These are phyloP conservation scores for Colletotrichum abscissum DNA, from an alignment of 2,329 filamentous ascomycete genomes.

Conservation along the genomic window DNA sequence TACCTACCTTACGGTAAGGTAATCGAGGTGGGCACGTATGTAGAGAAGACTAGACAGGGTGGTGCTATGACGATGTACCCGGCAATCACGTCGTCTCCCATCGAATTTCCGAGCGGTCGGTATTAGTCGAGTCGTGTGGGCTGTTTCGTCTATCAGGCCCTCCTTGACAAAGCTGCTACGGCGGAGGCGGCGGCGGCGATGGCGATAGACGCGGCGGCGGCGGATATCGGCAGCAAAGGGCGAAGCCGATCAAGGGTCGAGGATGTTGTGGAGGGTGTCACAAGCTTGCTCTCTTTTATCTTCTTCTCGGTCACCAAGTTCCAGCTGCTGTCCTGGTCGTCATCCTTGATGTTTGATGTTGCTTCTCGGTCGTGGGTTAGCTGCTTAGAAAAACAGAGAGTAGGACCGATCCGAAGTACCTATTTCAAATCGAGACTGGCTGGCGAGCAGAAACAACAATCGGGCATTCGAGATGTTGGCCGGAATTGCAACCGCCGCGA, in stretches of 20 bases:
- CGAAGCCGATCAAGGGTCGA: constrained; percentile 5
- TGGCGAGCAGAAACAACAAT: not conserved
- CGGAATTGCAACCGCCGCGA: not conserved
- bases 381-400: not conserved
- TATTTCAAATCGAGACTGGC: not conserved
- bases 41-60: constrained; percentile 1
- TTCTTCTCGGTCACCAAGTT: not conserved
- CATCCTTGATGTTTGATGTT: not conserved
- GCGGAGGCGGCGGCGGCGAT: not conserved
- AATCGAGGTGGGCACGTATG: not conserved
- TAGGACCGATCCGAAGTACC: not conserved
- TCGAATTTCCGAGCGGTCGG: constrained; percentile 10
- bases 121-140: constrained; percentile 21
- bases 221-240: constrained; percentile 24
- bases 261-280: constrained; percentile 15
- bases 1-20: not conserved
- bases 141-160: constrained; percentile 14
- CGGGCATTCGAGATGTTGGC: too few species aligned
- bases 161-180: constrained; percentile 3
- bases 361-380: not conserved
- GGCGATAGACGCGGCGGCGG: not conserved
- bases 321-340: not conserved
- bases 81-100: constrained; percentile 8
- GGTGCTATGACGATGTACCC: constrained; percentile 2
- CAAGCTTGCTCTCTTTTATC: not conserved